phyloP scores from a whole-genome alignment of 257 asterid species.

The Forsythia suspensa region DNA sequence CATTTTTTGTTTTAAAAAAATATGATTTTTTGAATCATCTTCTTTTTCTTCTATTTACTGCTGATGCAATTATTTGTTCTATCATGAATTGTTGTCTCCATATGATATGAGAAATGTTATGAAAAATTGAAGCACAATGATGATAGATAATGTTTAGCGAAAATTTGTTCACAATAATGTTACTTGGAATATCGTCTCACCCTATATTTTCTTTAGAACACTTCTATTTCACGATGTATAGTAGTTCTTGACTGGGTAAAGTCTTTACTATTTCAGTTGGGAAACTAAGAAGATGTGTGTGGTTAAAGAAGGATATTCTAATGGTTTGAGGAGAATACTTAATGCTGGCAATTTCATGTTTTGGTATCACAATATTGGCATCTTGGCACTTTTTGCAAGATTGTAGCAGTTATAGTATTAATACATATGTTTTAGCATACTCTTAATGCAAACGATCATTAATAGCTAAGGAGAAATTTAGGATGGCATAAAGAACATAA shows the following conservation, averaged over 20 bases:
- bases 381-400: background rate
- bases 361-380: background rate
- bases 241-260: background rate
- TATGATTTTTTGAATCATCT: slow-evolving; percentile 2
- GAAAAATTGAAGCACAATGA: background rate
- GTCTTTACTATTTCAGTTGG: background rate
- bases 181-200: background rate
- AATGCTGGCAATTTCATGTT: background rate
- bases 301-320: too few species aligned
- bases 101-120: background rate
- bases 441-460: background rate
- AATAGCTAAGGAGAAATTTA: background rate
- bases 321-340: background rate
- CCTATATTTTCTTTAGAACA: background rate
- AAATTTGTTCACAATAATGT: background rate
- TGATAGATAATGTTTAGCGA: too few species aligned
- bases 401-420: background rate
- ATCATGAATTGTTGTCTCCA: background rate
- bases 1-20: slow-evolving; percentile 14
- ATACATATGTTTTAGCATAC: background rate
- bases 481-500: background rate
- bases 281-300: background rate
- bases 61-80: background rate
- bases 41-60: slow-evolving; percentile 1
- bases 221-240: background rate